Base-by-base conservation (phyloP, 257 asterid species). In the Forsythia suspensa region DNA sequence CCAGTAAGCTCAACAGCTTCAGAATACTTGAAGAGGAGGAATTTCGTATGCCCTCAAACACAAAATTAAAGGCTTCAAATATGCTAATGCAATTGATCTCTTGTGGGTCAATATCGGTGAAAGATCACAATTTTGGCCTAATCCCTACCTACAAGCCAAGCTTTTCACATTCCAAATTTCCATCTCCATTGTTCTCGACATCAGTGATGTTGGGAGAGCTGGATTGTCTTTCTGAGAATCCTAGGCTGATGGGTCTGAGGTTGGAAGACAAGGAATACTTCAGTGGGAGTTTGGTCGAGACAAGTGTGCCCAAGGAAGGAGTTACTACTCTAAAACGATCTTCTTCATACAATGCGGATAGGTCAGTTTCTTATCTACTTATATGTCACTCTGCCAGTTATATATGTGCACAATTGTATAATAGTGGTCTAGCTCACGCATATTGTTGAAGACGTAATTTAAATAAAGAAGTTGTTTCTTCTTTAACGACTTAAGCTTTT, bases 211-310 rank as follows among this genome's bases (percentile, higher is more conserved):
- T 92, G 85, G 97, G 97, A 77, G 99, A 92, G 80, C 88, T 93
- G 40, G 96, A 93, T 85, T 87, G 91, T 81, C 78, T 86, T 85
- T 48, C 92, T 0, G 97, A 96, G 70, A 90, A 89, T 86, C 93
- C 98, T 46, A 96, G 90, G 78, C 76, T 76, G 63, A 82, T 72
- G 85, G 86, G 97, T 71, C 70, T 89, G 88, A 86, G 80, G 36
- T 77, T 83, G 85, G 99, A 96, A 87, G 95, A 94, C 75, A 94
- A 92, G 82, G 99, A 94, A 81, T 94, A 92, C 86, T 94, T 94
- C 52, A 93, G 98, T 55, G 97, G 98, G 82, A 94, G 97, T 84
- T 84, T 96, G 84, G 81, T 94, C 72, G 99, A 96, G 83, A 90
- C 89, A 73, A 92, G 80, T 82, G 84, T 87, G 77, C 61, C 80